Evolutionary conservation across 2,329 filamentous ascomycete genomes (phyloP).

Genomic region (Phialophora expanda): DNA sequence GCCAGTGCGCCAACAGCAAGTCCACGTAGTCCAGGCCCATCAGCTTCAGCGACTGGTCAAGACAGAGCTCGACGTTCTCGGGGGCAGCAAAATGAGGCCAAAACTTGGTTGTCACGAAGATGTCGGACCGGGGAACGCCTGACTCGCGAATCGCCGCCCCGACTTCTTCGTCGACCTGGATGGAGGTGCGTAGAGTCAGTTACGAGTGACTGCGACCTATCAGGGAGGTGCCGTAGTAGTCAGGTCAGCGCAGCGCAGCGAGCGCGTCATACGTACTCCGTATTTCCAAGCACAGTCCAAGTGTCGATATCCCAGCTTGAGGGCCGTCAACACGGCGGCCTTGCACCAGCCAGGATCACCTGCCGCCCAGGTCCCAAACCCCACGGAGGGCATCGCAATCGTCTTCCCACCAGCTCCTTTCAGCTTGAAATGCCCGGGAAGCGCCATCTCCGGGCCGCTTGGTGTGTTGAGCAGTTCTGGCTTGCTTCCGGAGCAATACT

Average conservation of each 20-base stretch:
- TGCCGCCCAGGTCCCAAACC: slow-evolving; percentile 38
- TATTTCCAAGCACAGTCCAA: slow-evolving; percentile 64
- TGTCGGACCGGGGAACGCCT: slow-evolving; percentile 55
- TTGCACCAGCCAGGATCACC: slow-evolving; percentile 33
- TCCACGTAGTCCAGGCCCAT: slow-evolving; percentile 74
- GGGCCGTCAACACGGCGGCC: slow-evolving; percentile 54
- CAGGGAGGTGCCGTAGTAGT: not conserved
- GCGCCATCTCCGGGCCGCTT: slow-evolving; percentile 40
- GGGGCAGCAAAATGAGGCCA: slow-evolving; percentile 59
- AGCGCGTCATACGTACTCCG: slow-evolving; percentile 33
- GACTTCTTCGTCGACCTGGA: slow-evolving; percentile 59
- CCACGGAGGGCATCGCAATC: slow-evolving; percentile 43
- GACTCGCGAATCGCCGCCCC: slow-evolving; percentile 60
- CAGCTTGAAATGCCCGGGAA: slow-evolving; percentile 51
- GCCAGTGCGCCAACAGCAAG: slow-evolving; percentile 66
- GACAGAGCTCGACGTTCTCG: slow-evolving; percentile 54
- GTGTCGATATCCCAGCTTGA: slow-evolving; percentile 59
- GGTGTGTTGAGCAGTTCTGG: not conserved
- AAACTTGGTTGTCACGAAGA: slow-evolving; percentile 60
- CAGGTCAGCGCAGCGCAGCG: too few species aligned
- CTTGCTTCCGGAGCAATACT: not conserved
- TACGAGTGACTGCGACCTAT: too few species aligned
- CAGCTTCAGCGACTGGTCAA: slow-evolving; percentile 66
- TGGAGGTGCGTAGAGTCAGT: not conserved
- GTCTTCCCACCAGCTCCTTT: slow-evolving; percentile 49